Base-by-base conservation (phyloP, 257 asterid genomes). In the Lycium ferocissimum region DNA sequence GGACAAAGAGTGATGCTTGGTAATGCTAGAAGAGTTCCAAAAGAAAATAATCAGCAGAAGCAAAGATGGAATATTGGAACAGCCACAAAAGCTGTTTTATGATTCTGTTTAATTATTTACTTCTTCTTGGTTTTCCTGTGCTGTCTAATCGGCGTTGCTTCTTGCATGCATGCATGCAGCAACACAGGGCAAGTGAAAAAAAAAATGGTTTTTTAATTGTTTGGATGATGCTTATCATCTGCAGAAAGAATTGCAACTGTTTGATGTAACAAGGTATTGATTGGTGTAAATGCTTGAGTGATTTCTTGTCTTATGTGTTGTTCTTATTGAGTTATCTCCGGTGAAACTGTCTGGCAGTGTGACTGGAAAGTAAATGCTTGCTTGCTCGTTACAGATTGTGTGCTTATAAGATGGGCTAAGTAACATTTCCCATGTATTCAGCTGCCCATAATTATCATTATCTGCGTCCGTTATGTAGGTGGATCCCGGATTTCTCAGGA, bases 51-150 rank as follows among this genome's bases (percentile, higher is more conserved):
- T 33, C 94, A 88, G 86, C 93, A 83, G 87, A 91, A 93, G 86
- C 93, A 86, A 84, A 94, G 99, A 13, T 97, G 99, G 98, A 93
- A 93, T 63, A 92, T 85, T 79, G 98, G 98, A 86, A 87, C 95
- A 18, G 82, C 90, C 72, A 87, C 92, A 66, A 91, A 95, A 87
- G 87, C 88, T 89, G 88, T 87, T 73, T 69, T 90, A 17, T 95
- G 92, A 94, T 83, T 38, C 85, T 78, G 51, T 12, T 76, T 76
- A 47, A 26, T 78, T 15, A 51, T 33, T 14, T 76, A 15, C 14
- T 51, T 3, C 65, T 18, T 59, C 2, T 76, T 51, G 82, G 10
- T 13, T 76, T 22, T 3, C 13, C 63, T 2, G 14, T 49, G 22
- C 45, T 69, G 45, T 37, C 51, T 69, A 37, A 7, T 49, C 5